Conservation (phyloP, 495 filamentous ascomycete species). For the Penicillium antarcticum region DNA sequence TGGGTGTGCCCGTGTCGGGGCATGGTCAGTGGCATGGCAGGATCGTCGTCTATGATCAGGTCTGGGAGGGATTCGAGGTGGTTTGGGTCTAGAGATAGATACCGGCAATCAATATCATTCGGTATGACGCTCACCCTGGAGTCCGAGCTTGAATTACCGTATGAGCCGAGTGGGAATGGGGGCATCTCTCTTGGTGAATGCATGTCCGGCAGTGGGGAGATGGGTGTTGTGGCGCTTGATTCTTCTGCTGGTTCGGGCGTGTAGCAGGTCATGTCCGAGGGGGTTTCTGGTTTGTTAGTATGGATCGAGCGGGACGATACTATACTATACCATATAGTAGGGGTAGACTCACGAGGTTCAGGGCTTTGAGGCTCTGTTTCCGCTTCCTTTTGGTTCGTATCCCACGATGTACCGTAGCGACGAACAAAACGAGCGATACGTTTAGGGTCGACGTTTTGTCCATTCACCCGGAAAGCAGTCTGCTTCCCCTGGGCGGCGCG, state of each 20-base stretch:
- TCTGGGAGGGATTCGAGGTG: slow-evolving; percentile 22
- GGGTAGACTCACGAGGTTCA: slow-evolving; percentile 30
- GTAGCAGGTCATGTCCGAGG: slow-evolving; percentile 43
- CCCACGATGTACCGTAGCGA: slow-evolving; percentile 28
- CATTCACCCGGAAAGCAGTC: slow-evolving; percentile 39
- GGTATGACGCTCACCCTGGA: background rate
- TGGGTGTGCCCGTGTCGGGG: slow-evolving; percentile 3
- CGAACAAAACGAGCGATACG: slow-evolving; percentile 39
- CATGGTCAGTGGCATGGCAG: slow-evolving; percentile 12
- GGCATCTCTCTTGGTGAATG: slow-evolving; percentile 30
- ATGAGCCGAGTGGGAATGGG: slow-evolving; percentile 13
- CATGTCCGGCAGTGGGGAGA: slow-evolving; percentile 33
- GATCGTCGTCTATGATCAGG: slow-evolving; percentile 24
- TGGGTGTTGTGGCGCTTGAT: slow-evolving; percentile 19
- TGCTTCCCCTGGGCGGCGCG: slow-evolving; percentile 41
- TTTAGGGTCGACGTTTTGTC: slow-evolving; percentile 37
- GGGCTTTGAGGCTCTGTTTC: slow-evolving; percentile 24
- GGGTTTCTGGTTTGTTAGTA: slow-evolving; percentile 25
- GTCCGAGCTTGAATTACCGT: slow-evolving; percentile 14
- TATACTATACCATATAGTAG: background rate
- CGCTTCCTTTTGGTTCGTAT: slow-evolving; percentile 18
- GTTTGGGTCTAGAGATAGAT: slow-evolving; percentile 16
- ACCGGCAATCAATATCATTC: slow-evolving; percentile 7
- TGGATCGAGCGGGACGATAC: background rate
- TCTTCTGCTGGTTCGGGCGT: slow-evolving; percentile 36